Evolutionary conservation across 2,329 filamentous ascomycete species (phyloP).

Genomic region (Teratosphaeria pseudoeucalypti): DNA sequence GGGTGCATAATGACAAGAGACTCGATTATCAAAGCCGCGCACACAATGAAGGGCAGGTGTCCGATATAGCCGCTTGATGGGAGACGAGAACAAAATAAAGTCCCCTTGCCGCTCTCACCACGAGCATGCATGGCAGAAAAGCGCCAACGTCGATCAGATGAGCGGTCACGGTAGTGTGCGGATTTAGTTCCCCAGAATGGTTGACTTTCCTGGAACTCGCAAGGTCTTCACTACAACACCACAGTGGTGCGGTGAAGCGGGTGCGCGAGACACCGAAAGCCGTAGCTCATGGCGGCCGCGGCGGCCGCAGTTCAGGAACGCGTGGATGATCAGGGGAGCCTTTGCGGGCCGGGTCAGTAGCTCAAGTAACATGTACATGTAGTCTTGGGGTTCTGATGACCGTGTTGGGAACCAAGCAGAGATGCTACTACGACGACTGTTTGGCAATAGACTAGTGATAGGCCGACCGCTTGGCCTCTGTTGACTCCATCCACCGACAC

Average conservation of each 20-base stretch:
- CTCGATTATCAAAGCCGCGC: too few relatives aligned
- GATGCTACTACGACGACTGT: not conserved
- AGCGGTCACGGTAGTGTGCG: too few relatives aligned
- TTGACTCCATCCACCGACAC: not conserved
- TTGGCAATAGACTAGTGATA: not conserved
- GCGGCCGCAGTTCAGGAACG: not conserved
- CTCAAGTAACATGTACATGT: not conserved
- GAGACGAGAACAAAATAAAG: too few relatives aligned
- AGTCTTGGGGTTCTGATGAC: not conserved
- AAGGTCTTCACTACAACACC: not conserved
- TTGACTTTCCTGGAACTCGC: not conserved
- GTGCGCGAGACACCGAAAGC: not conserved
- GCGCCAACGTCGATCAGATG: too few relatives aligned
- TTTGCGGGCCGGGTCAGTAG: not conserved
- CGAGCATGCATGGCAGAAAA: too few relatives aligned
- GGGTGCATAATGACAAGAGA: too few relatives aligned
- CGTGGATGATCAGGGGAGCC: not conserved
- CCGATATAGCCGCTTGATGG: too few relatives aligned
- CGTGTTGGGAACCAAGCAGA: not conserved
- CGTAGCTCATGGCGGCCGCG: not conserved
- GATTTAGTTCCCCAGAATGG: too few relatives aligned
- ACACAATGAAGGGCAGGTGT: too few relatives aligned
- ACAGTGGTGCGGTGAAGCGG: not conserved
- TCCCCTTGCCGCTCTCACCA: too few relatives aligned
- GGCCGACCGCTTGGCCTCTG: not conserved